phyloP scores from a whole-genome alignment of 2,329 filamentous ascomycete species.

The Hysterium pulicare region DNA sequence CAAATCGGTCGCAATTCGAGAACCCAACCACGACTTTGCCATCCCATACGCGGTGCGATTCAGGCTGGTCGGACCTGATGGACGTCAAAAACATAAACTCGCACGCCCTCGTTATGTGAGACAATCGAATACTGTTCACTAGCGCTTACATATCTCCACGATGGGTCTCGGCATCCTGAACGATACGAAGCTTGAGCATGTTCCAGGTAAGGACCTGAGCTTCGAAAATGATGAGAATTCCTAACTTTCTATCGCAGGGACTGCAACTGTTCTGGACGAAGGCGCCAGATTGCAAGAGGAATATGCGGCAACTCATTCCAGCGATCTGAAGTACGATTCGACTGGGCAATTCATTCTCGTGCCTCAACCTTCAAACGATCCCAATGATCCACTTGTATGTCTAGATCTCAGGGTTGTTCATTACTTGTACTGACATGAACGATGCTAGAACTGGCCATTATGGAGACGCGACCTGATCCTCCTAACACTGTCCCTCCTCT shows the following conservation, averaged over 20 bases:
- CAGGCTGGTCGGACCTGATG: neutral
- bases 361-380: conserved; percentile 86
- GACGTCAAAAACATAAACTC: neutral
- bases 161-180: conserved; percentile 76
- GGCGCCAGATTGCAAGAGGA: conserved; percentile 26
- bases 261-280: conserved; percentile 39
- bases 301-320: conserved; percentile 24
- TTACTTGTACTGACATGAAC: conserved; percentile 3
- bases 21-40: neutral
- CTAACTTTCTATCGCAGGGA: conserved; percentile 28
- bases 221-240: conserved; percentile 7
- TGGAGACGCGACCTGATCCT: conserved; percentile 83
- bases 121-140: neutral
- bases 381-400: conserved; percentile 76
- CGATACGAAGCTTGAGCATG: conserved; percentile 61
- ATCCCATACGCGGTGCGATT: neutral
- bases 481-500: conserved; percentile 70
- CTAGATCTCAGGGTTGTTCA: conserved; percentile 1
- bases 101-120: neutral
- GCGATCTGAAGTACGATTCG: conserved; percentile 67
- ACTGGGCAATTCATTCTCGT: conserved; percentile 75
- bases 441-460: conserved; percentile 76
- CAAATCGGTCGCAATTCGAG: neutral
- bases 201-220: conserved; percentile 60
- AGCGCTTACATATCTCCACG: neutral